Evolutionary conservation across 2,329 filamentous ascomycete species (phyloP).

Genomic region (Stemphylium lycopersici): DNA sequence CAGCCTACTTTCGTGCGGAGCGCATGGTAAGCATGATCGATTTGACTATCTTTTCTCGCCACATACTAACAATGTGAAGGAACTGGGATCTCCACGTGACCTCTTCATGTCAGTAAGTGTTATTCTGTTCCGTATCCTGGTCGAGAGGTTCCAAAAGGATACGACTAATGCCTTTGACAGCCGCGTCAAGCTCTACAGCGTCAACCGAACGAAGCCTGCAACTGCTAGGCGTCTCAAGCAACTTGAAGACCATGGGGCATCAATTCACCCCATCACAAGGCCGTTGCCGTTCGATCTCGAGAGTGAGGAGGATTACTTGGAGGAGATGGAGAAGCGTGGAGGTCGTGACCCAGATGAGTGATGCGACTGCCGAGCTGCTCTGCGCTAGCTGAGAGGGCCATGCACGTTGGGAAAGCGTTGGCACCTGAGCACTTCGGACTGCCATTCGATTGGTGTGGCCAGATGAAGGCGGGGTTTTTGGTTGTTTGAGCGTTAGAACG

Average conservation of each 20-base stretch:
- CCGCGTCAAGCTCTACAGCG: slow-evolving; percentile 61
- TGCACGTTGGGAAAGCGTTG: no score
- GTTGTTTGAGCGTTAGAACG: no score
- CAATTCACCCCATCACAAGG: slow-evolving; percentile 61
- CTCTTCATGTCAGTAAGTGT: slow-evolving; percentile 59
- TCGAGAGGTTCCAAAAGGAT: no score
- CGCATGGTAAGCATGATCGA: slow-evolving; percentile 45
- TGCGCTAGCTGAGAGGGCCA: no score
- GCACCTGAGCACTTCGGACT: no score
- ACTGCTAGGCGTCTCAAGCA: slow-evolving; percentile 60
- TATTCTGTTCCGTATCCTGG: not conserved
- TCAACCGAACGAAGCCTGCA: slow-evolving; percentile 59
- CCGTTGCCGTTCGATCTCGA: slow-evolving; percentile 60
- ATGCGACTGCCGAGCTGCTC: not conserved
- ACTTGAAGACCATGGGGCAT: slow-evolving; percentile 57
- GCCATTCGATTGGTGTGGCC: no score
- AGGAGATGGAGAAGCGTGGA: slow-evolving; percentile 48
- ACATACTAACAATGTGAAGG: slow-evolving; percentile 48
- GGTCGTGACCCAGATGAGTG: slow-evolving; percentile 55
- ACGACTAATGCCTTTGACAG: not conserved
- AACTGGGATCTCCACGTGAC: slow-evolving; percentile 73
- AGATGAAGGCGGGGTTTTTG: no score
- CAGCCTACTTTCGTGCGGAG: slow-evolving; percentile 53
- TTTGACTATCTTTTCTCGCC: not conserved
- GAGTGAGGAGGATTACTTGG: slow-evolving; percentile 57